Evolutionary conservation across 2,329 filamentous ascomycete genomes (phyloP).

Genomic region (Talaromyces sp.): DNA sequence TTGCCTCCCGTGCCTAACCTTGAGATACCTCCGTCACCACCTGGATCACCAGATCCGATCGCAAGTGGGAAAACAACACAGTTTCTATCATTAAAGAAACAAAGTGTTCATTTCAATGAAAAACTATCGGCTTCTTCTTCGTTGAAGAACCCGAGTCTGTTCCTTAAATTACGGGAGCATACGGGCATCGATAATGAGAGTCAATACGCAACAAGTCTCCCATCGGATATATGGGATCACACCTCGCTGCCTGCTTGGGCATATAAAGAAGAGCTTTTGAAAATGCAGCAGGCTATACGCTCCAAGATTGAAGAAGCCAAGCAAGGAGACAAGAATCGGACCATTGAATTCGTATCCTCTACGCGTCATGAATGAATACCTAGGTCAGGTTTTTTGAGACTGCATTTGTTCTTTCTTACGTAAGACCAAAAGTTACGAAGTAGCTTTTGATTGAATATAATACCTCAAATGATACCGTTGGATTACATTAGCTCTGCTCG

Average conservation of each 20-base stretch:
- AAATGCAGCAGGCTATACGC: slow-evolving; percentile 38
- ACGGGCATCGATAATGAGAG: slow-evolving; percentile 52
- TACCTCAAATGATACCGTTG: not conserved
- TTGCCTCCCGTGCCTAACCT: slow-evolving; percentile 45
- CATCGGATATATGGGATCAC: slow-evolving; percentile 40
- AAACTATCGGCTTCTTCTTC: slow-evolving; percentile 56
- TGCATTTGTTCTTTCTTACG: not conserved
- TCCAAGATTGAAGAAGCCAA: slow-evolving; percentile 35
- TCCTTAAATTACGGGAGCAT: slow-evolving; percentile 57
- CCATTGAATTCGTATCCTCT: slow-evolving; percentile 40
- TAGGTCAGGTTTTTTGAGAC: not conserved
- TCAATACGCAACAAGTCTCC: slow-evolving; percentile 53
- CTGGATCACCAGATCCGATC: slow-evolving; percentile 42
- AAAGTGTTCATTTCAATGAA: slow-evolving; percentile 62
- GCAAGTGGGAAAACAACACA: slow-evolving; percentile 57
- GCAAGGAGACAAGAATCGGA: slow-evolving; percentile 33
- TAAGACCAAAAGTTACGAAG: not conserved
- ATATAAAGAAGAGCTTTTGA: slow-evolving; percentile 47
- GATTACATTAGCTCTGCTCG: not conserved
- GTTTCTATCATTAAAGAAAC: slow-evolving; percentile 60
- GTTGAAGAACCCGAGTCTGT: slow-evolving; percentile 57
- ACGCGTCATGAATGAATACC: not conserved
- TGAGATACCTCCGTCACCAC: slow-evolving; percentile 46
- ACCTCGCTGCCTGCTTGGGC: slow-evolving; percentile 40
- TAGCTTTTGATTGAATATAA: not conserved